Evolutionary conservation across 768 basidiomycete genomes (phyloP).

Genomic region (Thelephora aurantiotincta): DNA sequence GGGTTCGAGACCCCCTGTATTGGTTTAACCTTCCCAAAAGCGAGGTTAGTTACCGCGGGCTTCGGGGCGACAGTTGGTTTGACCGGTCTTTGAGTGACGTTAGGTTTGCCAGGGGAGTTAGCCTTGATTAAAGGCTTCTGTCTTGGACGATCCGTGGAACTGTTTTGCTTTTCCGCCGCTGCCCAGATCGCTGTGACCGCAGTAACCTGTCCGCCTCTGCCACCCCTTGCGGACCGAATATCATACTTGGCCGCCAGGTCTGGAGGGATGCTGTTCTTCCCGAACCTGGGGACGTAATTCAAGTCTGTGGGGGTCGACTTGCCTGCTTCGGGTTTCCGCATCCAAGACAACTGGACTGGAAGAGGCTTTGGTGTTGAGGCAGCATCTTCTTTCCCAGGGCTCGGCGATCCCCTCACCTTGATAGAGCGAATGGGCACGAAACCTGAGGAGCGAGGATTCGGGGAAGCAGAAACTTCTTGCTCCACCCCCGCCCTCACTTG

Average conservation of each 20-base stretch:
- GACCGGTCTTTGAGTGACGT: not conserved
- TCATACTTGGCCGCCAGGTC: slow-evolving; percentile 56
- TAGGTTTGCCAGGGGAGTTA: slow-evolving; percentile 2
- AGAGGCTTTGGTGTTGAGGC: not conserved
- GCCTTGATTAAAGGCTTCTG: slow-evolving; percentile 5
- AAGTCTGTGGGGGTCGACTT: not conserved
- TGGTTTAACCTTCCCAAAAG: not conserved
- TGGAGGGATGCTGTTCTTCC: slow-evolving; percentile 4
- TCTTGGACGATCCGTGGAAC: not conserved
- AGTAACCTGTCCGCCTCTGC: slow-evolving; percentile 60
- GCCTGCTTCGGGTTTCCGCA: not conserved
- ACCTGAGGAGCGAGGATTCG: slow-evolving; percentile 66
- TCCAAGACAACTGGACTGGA: not conserved
- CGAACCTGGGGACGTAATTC: slow-evolving; percentile 5
- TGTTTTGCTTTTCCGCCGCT: slow-evolving; percentile 14
- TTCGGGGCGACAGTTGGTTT: not conserved
- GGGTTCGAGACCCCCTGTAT: not conserved
- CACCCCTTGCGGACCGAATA: slow-evolving; percentile 63
- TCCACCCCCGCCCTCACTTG: not conserved
- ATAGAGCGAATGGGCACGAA: slow-evolving; percentile 54
- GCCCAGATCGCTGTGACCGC: slow-evolving; percentile 68
- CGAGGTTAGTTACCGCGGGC: not conserved
- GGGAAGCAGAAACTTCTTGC: slow-evolving; percentile 17
- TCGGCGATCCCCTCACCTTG: slow-evolving; percentile 13
- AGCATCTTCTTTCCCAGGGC: not conserved